Evolutionary conservation across 305 asterid species (phyloP), one percentile per base, ranked within the genome.

Genomic region (Nicotiana rustica): DNA sequence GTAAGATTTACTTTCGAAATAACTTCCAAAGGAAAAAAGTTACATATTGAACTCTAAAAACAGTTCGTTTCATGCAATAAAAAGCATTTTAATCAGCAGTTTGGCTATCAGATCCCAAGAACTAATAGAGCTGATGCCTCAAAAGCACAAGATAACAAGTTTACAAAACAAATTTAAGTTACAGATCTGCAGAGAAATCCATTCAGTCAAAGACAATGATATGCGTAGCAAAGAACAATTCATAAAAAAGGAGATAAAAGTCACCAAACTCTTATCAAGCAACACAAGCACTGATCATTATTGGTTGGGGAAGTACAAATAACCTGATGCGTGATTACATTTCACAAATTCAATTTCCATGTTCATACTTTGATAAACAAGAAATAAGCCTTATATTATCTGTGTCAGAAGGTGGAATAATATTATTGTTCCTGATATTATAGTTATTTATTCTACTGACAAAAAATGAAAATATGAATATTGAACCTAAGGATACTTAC

Each of bases 401-500:
- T 55, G 66, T 52, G 14, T 76, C 10, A 76, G 80, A 55, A 47
- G 8, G 80, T 76, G 66, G 67, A 65, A 55, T 55, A 4, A 31
- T 52, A 31, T 44, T 10, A 29, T 41, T 64, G 56, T 73, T 61
- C 78, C 59, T 19, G 41, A 21, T 64, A 41, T 14, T 36, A 19
- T 13, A 79, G 65, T 41, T 41, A 67, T 64, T 36, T 61, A 9
- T 29, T 44, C 31, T 29, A n/a, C 52, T 18, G 60, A 36, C 21
- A n/a, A 18, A 33, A 44, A 21, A 81, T 55, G 69, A 84, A 36
- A 81, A 56, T 25, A 81, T 35, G 38, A 31, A 81, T 65, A 29
- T 67, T 21, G 76, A 35, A 18, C 41, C 49, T 17, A 55, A 68
- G 55, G 10, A 77, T 80, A 71, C 90, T 89, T 86, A 92, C 99